phyloP scores from a whole-genome alignment of 2,329 filamentous ascomycete genomes.

The Trichoderma sp. region DNA sequence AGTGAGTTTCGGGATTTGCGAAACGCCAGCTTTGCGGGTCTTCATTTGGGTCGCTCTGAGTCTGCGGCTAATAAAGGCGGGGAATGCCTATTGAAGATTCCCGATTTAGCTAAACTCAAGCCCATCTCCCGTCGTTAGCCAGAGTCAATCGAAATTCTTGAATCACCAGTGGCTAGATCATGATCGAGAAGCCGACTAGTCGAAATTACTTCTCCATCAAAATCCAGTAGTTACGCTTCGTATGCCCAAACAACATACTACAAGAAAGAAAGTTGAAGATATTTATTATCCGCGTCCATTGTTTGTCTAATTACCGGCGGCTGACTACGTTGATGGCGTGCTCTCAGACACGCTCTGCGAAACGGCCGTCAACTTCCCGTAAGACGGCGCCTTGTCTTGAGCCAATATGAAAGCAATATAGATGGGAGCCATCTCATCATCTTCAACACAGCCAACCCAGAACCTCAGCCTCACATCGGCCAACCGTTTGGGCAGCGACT shows the following conservation, averaged over 20 bases:
- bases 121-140: not conserved
- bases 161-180: not conserved
- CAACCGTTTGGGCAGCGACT: not conserved
- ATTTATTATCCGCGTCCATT: too few relatives aligned
- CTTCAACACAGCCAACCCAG: not conserved
- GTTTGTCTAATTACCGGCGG: too few relatives aligned
- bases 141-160: too few relatives aligned
- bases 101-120: not conserved
- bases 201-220: not conserved
- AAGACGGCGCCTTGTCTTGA: not conserved
- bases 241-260: too few relatives aligned
- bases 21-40: too few relatives aligned
- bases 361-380: not conserved
- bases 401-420: not conserved
- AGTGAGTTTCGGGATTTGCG: too few relatives aligned
- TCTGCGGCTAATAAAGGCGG: not conserved
- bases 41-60: not conserved
- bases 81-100: not conserved
- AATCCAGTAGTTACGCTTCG: too few relatives aligned
- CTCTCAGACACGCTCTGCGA: not conserved
- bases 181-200: not conserved
- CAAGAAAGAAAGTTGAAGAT: too few relatives aligned
- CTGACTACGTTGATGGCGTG: too few relatives aligned
- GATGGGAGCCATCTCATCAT: not conserved
- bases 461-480: not conserved